Percentiles rank a stretch among this genome's conserved stretches.
Evolutionary conservation across 345 rosid species (phyloP).

Genomic region (Erucastrum elatum): DNA sequence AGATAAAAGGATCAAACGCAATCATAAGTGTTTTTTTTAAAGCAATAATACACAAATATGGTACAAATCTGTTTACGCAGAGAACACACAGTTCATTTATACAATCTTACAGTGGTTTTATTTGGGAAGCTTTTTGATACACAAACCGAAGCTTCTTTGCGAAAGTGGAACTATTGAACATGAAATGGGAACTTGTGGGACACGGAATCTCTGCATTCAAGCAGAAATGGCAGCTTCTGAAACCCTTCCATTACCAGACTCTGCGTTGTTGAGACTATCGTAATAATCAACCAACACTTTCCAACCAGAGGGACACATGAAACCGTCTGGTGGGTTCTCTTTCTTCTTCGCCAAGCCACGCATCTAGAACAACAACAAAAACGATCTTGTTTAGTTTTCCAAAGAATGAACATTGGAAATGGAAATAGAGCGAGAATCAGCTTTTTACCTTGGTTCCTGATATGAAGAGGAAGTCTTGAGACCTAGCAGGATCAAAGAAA

Average conservation of each 20-base stretch:
- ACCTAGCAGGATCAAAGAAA: constrained; percentile 82
- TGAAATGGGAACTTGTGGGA: not conserved
- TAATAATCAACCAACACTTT: constrained; percentile 85
- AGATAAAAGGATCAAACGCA: not conserved
- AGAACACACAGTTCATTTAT: constrained; percentile 6
- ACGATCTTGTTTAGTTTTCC: not conserved
- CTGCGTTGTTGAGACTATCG: constrained; percentile 51
- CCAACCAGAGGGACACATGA: constrained; percentile 99
- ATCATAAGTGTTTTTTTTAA: not conserved
- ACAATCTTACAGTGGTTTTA: constrained; percentile 30
- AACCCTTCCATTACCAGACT: constrained; percentile 49
- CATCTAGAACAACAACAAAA: constrained; percentile 55
- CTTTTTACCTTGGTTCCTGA: constrained; percentile 90
- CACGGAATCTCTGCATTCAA: constrained; percentile 27
- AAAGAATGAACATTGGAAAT: not conserved
- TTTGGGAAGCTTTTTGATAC: not conserved
- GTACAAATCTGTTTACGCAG: constrained; percentile 17
- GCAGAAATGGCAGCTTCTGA: constrained; percentile 62
- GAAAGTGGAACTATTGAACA: not conserved
- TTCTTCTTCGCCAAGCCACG: constrained; percentile 85
- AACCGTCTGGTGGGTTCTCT: constrained; percentile 92
- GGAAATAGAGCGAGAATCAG: not conserved
- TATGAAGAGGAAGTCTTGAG: constrained; percentile 86
- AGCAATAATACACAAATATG: constrained; percentile 13
- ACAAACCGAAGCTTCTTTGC: not conserved